Conservation (phyloP, 179 eudicot species). For the Pouteria campechiana region DNA sequence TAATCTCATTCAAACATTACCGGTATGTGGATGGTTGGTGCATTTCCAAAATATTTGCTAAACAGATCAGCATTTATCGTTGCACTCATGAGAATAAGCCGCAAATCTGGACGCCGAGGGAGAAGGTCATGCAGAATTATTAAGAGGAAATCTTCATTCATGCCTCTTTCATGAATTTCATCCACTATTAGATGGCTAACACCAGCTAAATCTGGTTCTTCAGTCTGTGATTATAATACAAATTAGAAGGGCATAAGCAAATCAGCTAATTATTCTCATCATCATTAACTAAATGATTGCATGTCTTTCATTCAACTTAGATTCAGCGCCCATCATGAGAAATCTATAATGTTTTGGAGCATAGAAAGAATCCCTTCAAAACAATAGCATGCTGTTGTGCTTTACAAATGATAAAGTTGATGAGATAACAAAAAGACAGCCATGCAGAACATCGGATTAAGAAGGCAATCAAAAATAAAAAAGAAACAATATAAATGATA, state of each 20-base stretch:
- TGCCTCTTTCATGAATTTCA: constrained; percentile 99
- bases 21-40: constrained; percentile 81
- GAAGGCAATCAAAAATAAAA: no score
- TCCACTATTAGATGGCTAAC: constrained; percentile 91
- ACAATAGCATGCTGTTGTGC: no score
- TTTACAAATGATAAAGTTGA: no score
- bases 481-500: neutral
- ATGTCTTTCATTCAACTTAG: no score
- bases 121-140: constrained; percentile 85
- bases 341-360: no score
- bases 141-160: constrained; percentile 92
- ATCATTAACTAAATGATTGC: no score
- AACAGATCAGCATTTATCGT: constrained; percentile 92
- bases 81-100: constrained; percentile 92
- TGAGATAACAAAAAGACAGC: no score
- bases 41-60: constrained; percentile 79
- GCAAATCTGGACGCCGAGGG: constrained; percentile 82
- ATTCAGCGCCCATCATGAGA: no score
- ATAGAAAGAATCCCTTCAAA: no score
- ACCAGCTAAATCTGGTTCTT: constrained; percentile 75
- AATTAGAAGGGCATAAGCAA: no score
- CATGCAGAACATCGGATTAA: no score
- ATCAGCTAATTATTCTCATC: no score
- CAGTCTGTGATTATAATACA: constrained; percentile 40
- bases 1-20: constrained; percentile 26